Evolutionary conservation across 1,284 basidiomycete species (phyloP).

Genomic region (Schizophyllum amplum): DNA sequence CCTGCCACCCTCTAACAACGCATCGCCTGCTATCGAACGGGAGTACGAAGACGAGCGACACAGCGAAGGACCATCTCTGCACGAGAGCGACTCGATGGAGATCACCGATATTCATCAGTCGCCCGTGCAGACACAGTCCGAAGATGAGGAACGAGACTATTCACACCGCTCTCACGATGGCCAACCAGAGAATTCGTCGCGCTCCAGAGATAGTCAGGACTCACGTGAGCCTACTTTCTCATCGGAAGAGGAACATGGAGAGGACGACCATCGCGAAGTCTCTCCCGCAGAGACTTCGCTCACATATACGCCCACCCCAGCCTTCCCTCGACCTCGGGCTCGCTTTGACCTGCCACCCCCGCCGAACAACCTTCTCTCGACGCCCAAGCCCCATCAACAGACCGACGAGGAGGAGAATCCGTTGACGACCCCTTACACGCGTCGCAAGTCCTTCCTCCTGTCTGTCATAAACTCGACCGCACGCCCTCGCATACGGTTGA

Average conservation of each 20-base stretch:
- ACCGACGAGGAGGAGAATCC: slow-evolving; percentile 17
- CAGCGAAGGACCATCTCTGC: slow-evolving; percentile 19
- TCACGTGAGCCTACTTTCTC: slow-evolving; percentile 60
- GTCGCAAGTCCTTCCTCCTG: slow-evolving; percentile 67
- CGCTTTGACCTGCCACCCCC: slow-evolving; percentile 45
- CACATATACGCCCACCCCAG: slow-evolving; percentile 58
- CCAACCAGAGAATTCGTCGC: slow-evolving; percentile 6
- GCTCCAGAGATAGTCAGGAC: slow-evolving; percentile 5
- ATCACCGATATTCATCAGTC: slow-evolving; percentile 40
- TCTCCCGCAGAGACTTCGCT: slow-evolving; percentile 28
- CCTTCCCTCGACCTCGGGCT: slow-evolving; percentile 50
- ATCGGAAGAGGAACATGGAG: slow-evolving; percentile 33
- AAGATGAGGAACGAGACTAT: slow-evolving; percentile 14
- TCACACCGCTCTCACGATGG: slow-evolving; percentile 17
- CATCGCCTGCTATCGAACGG: slow-evolving; percentile 34
- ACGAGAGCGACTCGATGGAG: slow-evolving; percentile 36
- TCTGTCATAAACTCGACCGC: slow-evolving; percentile 71
- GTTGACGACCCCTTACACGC: slow-evolving; percentile 58
- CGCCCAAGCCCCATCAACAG: slow-evolving; percentile 18
- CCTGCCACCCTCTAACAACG: slow-evolving; percentile 46
- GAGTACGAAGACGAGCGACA: slow-evolving; percentile 16
- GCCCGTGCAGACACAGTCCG: slow-evolving; percentile 21
- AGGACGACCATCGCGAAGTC: slow-evolving; percentile 21
- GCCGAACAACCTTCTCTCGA: slow-evolving; percentile 26
- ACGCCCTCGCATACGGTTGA: slow-evolving; percentile 56